Evolutionary conservation across 495 filamentous ascomycete species (phyloP).

Genomic region (Hypoxylon lienhwacheense): DNA sequence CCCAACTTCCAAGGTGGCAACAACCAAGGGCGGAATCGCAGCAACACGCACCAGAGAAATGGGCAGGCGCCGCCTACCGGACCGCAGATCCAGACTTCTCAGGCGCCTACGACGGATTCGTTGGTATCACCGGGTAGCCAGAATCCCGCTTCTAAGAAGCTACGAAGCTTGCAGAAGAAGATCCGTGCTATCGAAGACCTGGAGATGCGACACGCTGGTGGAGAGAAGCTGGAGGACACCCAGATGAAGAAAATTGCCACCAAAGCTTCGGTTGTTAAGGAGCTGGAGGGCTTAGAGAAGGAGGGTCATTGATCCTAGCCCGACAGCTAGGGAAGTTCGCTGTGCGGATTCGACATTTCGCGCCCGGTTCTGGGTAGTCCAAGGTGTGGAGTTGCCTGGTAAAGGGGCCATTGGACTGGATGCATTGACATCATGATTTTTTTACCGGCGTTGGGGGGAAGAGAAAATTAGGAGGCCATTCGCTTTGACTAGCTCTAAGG

Average conservation of each 20-base stretch:
- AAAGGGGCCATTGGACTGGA: constrained; percentile 16
- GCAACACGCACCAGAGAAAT: constrained; percentile 49
- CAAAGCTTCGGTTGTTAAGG: constrained; percentile 77
- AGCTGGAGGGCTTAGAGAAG: constrained; percentile 61
- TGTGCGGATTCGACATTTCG: constrained; percentile 3
- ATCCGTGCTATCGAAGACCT: constrained; percentile 95
- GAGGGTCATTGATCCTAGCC: constrained; percentile 27
- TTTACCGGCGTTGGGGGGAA: constrained; percentile 21
- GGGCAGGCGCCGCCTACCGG: constrained; percentile 39
- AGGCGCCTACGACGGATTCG: constrained; percentile 43
- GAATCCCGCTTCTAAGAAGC: constrained; percentile 76
- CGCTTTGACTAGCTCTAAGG: constrained; percentile 4
- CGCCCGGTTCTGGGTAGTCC: constrained; percentile 28
- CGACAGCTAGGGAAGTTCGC: neutral
- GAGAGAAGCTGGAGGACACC: constrained; percentile 96
- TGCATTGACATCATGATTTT: constrained; percentile 4
- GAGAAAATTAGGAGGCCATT: constrained; percentile 7
- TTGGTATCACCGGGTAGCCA: constrained; percentile 48
- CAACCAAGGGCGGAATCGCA: constrained; percentile 47
- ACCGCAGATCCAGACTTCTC: constrained; percentile 33
- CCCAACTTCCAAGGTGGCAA: constrained; percentile 51
- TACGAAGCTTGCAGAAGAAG: constrained; percentile 91
- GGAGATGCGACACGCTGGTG: constrained; percentile 89
- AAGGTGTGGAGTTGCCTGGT: constrained; percentile 8
- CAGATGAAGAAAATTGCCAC: constrained; percentile 98